Evolutionary conservation across 768 basidiomycete genomes (phyloP), one percentile per base, ranked within the genome.

Genomic region (Dictyophora rubrovolvata): DNA sequence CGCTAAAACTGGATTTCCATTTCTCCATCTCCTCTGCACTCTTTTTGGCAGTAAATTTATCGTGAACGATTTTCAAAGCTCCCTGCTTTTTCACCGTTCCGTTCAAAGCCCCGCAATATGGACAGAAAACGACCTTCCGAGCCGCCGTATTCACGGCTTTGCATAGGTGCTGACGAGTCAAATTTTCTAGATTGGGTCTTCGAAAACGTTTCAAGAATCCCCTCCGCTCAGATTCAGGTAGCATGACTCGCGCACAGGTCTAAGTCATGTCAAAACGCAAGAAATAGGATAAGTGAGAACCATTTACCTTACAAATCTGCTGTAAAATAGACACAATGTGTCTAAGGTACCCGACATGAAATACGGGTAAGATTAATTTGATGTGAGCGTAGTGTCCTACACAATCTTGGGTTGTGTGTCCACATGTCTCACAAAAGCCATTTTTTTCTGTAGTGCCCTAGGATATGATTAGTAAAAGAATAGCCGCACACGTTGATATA

Each of bases 341-440:
- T 69, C 93, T 90, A 77, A 99, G 98, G 72, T 92, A 99, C 7
- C 96, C 96, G 59, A 98, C 92, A 69, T 99, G 96, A 70, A 98
- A 99, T 18, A 98, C 94, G 0, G 96, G 96, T 18, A 99, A 85
- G 34, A 87, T 84, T 48, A 99, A 80, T 72, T 96, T 97, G 74
- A 99, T 97, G 73, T 98, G 98, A 5, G 94, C 94, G 69, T 96
- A 98, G 71, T 99, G 96, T 1, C 96, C 96, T 21, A 96, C 94
- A 69, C 96, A 99, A 62, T 96, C 92, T 2, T 93, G 89, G 28
- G 91, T 85, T 17, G 82, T 85, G 62, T 93, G 82, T 8, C 92
- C 92, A 67, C 96, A 99, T 0, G 96, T 99, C 71, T 94, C 90
- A 72, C 96, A 99, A 67, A 85, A 87, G 23, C 87, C 82, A 60